These are phyloP conservation scores for Artomyces pyxidatus DNA, from an alignment of 768 basidiomycete species.

Conservation along the genomic window DNA sequence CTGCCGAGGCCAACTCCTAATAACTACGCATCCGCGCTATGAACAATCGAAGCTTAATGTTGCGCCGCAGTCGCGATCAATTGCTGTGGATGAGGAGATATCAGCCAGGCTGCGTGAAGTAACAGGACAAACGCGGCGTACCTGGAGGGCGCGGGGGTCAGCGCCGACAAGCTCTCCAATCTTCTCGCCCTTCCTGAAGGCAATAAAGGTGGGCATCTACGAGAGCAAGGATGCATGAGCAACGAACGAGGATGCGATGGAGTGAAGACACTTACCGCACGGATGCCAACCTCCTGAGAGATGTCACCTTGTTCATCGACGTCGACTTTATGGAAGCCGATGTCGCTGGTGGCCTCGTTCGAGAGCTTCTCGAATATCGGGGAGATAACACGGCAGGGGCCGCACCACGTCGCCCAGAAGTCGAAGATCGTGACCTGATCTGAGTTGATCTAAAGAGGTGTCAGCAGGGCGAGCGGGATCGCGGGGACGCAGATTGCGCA, in stretches of 20 bases:
- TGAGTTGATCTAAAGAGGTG: slow-evolving; percentile 31
- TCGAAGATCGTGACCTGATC: slow-evolving; percentile 48
- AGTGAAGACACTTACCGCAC: slow-evolving; percentile 39
- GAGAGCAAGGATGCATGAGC: background rate
- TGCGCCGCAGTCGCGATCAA: too few relatives aligned
- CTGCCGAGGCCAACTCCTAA: too few relatives aligned
- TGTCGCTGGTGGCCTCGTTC: slow-evolving; percentile 29
- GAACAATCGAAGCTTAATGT: too few relatives aligned
- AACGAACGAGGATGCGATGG: background rate
- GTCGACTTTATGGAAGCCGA: slow-evolving; percentile 69
- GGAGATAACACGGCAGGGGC: slow-evolving; percentile 58
- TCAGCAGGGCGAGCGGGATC: background rate
- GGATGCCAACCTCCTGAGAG: slow-evolving; percentile 48
- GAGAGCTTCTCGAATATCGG: slow-evolving; percentile 59
- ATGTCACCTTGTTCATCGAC: slow-evolving; percentile 52
- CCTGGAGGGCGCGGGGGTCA: slow-evolving; percentile 31
- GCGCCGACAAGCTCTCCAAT: slow-evolving; percentile 41
- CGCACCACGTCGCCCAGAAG: slow-evolving; percentile 77
- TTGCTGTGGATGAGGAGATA: too few relatives aligned
- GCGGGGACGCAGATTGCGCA: background rate
- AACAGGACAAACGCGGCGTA: slow-evolving; percentile 15
- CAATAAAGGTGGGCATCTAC: slow-evolving; percentile 37
- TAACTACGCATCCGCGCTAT: too few relatives aligned
- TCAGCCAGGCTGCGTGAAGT: background rate
- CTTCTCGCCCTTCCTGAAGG: slow-evolving; percentile 30